Base-by-base conservation (phyloP, 352 stramenopile species). In the Poterioochromonas sp. region DNA sequence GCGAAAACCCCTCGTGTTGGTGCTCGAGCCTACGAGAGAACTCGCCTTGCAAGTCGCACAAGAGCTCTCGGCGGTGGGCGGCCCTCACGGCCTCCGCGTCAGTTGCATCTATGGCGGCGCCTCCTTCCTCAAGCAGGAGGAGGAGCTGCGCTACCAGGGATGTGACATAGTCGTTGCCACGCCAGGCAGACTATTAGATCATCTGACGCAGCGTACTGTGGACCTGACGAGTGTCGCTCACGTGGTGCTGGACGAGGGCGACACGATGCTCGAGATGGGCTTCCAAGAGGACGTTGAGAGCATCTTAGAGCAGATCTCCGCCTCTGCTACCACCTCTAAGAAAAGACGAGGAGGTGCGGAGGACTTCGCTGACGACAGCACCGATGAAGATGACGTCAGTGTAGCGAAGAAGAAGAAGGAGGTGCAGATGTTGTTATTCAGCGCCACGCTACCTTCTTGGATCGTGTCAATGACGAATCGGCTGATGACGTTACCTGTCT, bases 211-310 rank as follows among this genome's bases (percentile, higher is more conserved):
- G 44, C 90, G 92, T 40, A 95, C 91, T 77, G 83, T 97, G 32
- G 84, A 86, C 43, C 85, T 97, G 62, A 29, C 32, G 79, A 86
- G 92, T 76, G 88, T 91, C 78, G 86, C 93, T 80, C 94, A 94
- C 78, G 81, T 96, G 51, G 94, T 97, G 60, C 86, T 97, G 5
- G 92, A 97, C 82, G 92, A 97, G 81, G 92, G 91, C 26, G 92
- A 97, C 79, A 80, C 90, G 41, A 97, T 97, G 92, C 85, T 97
- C 18, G 92, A 97, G 81, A 97, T 97, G 92, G 92, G 92, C 54
- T 96, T 97, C 85, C 92, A 91, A 80, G 91, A 96, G 77, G 91
- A 96, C 80, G 90, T 97, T 77, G 88, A 97, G 83, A 95, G 1
- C n/a, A 71, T 71, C 11, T 71, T 71, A 29, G 15, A 11, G 12